A percentile compares a stretch with the other conserved stretches of the same genome.
Conservation (phyloP, 2,329 filamentous ascomycete species). For the Alternaria sp. region DNA sequence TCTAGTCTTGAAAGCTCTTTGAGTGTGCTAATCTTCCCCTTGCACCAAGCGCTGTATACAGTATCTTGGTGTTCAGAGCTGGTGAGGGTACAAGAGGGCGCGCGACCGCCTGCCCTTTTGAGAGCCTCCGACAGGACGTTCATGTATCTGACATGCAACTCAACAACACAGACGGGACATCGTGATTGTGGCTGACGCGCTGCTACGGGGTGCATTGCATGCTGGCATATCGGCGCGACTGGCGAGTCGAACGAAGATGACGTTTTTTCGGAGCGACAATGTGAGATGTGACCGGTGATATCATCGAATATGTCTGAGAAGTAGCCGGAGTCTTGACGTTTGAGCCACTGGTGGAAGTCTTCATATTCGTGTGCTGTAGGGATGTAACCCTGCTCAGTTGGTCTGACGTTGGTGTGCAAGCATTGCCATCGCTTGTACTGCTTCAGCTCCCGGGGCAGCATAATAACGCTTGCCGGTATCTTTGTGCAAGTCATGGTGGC, state of each 20-base stretch:
- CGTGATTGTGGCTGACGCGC: conserved; percentile 23
- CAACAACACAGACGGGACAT: conserved; percentile 42
- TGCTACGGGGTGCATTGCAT: conserved; percentile 34
- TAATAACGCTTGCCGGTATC: conserved; percentile 37
- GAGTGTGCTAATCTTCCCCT: conserved; percentile 35
- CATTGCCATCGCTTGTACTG: conserved; percentile 42
- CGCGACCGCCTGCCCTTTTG: conserved; percentile 32
- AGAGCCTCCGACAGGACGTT: conserved; percentile 35
- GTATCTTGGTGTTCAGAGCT: conserved; percentile 36
- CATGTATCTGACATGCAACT: conserved; percentile 40
- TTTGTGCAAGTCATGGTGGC: conserved; percentile 18
- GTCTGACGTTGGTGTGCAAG: conserved; percentile 30
- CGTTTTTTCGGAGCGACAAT: neutral
- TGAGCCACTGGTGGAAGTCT: conserved; percentile 43
- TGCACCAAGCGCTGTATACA: conserved; percentile 35
- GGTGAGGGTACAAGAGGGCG: conserved; percentile 30
- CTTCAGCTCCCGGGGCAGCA: conserved; percentile 39
- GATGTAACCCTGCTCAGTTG: conserved; percentile 31
- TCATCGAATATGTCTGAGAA: conserved; percentile 44
- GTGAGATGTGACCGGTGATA: conserved; percentile 31
- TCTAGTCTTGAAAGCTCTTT: conserved; percentile 35
- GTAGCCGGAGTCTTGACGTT: conserved; percentile 43
- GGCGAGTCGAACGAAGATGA: conserved; percentile 16
- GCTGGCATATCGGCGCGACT: conserved; percentile 33
- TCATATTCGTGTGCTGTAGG: conserved; percentile 41